phyloP scores from a whole-genome alignment of 768 basidiomycete genomes.

The Pisolithus orientalis region DNA sequence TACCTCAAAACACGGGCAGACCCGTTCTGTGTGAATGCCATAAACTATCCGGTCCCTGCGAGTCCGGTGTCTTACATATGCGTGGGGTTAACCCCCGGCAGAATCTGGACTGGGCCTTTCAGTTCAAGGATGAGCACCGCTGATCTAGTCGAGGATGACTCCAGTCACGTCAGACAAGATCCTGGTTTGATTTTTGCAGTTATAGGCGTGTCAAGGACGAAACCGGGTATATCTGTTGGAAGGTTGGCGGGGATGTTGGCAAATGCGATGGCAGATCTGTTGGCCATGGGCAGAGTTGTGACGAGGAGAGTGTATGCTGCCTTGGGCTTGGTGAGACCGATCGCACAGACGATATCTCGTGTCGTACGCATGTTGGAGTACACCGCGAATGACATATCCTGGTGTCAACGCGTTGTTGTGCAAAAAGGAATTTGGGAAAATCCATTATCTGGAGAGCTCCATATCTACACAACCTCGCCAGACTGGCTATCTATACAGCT shows the following conservation, averaged over 20 bases:
- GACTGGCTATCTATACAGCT: slow-evolving; percentile 41
- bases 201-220: slow-evolving; percentile 27
- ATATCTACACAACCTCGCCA: slow-evolving; percentile 62
- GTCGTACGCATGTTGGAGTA: slow-evolving; percentile 58
- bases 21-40: slow-evolving; percentile 56
- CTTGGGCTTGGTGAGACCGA: too few species aligned
- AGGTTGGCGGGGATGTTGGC: slow-evolving; percentile 53
- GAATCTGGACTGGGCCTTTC: slow-evolving; percentile 36
- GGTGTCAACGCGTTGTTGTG: neutral
- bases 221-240: slow-evolving; percentile 26
- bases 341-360: slow-evolving; percentile 47
- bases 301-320: slow-evolving; percentile 63
- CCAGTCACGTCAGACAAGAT: slow-evolving; percentile 35
- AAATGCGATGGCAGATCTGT: slow-evolving; percentile 45
- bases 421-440: slow-evolving; percentile 28
- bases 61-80: slow-evolving; percentile 59
- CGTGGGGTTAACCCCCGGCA: slow-evolving; percentile 42
- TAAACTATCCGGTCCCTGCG: slow-evolving; percentile 44
- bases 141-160: slow-evolving; percentile 43
- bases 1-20: slow-evolving; percentile 50
- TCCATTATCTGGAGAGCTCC: slow-evolving; percentile 66
- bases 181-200: slow-evolving; percentile 1
- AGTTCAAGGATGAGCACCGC: slow-evolving; percentile 47
- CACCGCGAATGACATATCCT: slow-evolving; percentile 57
- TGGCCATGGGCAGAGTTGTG: slow-evolving; percentile 50